Percentiles rank a stretch among this genome's conserved stretches.
Evolutionary conservation across 2,329 filamentous ascomycete genomes (phyloP).

Genomic region (Phyllosticta citrichinensis): DNA sequence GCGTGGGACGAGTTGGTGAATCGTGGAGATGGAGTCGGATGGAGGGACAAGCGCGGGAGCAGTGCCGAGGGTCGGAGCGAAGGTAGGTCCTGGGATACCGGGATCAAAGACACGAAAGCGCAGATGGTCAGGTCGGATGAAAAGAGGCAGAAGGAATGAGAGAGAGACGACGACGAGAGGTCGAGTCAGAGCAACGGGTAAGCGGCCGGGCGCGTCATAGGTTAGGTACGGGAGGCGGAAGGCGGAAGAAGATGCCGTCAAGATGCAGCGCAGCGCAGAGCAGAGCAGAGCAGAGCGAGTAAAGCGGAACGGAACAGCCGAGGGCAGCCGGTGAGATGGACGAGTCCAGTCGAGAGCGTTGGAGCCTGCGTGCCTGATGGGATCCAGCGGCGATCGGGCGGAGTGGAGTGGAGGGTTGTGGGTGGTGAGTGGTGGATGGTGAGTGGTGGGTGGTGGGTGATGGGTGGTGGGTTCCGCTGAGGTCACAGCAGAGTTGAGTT

Average conservation of each 20-base stretch:
- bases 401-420: too few species aligned
- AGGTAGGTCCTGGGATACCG: background rate
- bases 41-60: background rate
- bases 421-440: too few species aligned
- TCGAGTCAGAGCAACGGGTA: background rate
- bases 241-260: conserved; percentile 1
- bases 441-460: too few species aligned
- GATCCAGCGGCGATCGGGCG: too few species aligned
- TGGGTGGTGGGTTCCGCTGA: too few species aligned
- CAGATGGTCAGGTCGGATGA: background rate
- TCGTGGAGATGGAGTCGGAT: background rate
- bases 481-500: too few species aligned
- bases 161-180: background rate
- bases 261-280: too few species aligned
- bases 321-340: too few species aligned
- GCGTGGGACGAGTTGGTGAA: background rate
- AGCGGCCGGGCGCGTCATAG: conserved; percentile 10
- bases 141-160: background rate
- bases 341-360: too few species aligned
- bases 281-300: too few species aligned
- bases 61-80: background rate
- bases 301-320: too few species aligned
- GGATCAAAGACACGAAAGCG: background rate
- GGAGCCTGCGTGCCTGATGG: too few species aligned
- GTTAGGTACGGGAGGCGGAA: background rate